Conservation (phyloP, 2,329 filamentous ascomycete species). For the Fusarium caatingaense region DNA sequence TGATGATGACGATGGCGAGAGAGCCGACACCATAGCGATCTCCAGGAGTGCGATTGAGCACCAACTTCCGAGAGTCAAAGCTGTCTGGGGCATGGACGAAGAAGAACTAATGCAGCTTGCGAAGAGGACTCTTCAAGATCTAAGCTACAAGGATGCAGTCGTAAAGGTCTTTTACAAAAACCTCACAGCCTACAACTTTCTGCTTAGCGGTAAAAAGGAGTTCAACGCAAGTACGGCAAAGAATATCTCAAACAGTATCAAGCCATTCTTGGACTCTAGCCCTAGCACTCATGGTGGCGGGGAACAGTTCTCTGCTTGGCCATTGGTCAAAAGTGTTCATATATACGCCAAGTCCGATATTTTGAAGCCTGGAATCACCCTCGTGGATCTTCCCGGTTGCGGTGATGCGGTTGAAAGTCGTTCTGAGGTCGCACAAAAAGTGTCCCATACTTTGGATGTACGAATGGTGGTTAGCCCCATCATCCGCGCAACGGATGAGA, state of each 20-base stretch:
- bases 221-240: conserved; percentile 15
- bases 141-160: too few species aligned
- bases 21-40: not conserved
- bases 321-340: conserved; percentile 51
- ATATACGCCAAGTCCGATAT: conserved; percentile 59
- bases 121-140: too few species aligned
- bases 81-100: conserved; percentile 38
- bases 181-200: too few species aligned
- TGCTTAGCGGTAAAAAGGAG: too few species aligned
- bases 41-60: conserved; percentile 14
- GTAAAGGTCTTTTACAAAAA: conserved; percentile 29
- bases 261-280: conserved; percentile 47
- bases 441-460: conserved; percentile 38
- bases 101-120: not conserved
- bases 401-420: conserved; percentile 54
- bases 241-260: too few species aligned
- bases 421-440: conserved; percentile 34
- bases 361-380: conserved; percentile 59
- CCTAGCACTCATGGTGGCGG: not conserved
- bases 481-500: conserved; percentile 46
- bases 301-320: conserved; percentile 50
- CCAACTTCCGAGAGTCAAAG: conserved; percentile 38
- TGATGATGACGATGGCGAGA: too few species aligned
- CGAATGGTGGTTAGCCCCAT: conserved; percentile 46
- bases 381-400: conserved; percentile 66